These are phyloP conservation scores for Acer campestre DNA, from an alignment of 345 rosid species.

Conservation along the genomic window DNA sequence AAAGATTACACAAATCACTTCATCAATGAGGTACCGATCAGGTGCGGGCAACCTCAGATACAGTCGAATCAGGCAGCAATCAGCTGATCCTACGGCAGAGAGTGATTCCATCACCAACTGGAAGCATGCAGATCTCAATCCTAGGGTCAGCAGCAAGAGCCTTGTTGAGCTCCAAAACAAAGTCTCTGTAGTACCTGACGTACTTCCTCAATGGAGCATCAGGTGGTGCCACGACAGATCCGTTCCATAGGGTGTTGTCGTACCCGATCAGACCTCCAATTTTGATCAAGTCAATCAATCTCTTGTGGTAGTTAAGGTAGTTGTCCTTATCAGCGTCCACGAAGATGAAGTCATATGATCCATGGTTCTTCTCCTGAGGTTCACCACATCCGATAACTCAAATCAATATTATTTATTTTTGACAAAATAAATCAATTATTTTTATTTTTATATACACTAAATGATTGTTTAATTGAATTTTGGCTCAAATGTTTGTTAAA, in stretches of 20 bases:
- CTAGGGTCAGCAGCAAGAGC: slow-evolving; percentile 94
- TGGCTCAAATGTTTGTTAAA: no score
- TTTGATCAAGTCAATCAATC: slow-evolving; percentile 77
- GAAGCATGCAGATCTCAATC: slow-evolving; percentile 97
- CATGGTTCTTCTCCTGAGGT: slow-evolving; percentile 71
- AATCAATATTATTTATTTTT: no score
- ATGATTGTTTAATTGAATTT: no score
- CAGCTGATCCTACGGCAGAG: slow-evolving; percentile 86
- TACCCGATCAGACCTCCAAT: slow-evolving; percentile 93
- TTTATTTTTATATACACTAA: no score
- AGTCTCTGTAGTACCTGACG: slow-evolving; percentile 88
- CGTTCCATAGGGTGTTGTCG: slow-evolving; percentile 98
- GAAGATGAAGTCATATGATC: slow-evolving; percentile 80
- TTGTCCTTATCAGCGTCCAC: slow-evolving; percentile 99
- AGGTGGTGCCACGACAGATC: slow-evolving; percentile 85
- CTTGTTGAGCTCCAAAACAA: slow-evolving; percentile 91
- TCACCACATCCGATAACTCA: slow-evolving; percentile 8
- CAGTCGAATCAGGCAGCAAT: slow-evolving; percentile 7
- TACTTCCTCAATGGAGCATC: slow-evolving; percentile 87
- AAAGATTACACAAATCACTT: not conserved
- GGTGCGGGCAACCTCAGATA: not conserved
- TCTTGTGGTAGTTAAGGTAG: slow-evolving; percentile 86
- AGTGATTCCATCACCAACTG: slow-evolving; percentile 95
- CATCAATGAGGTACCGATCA: not conserved
- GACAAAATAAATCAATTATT: no score